A percentile compares a stretch with the other conserved stretches of the same genome.
These are phyloP conservation scores for Pseudocercospora fuligena DNA, from an alignment of 2,329 filamentous ascomycete species.

Conservation along the genomic window DNA sequence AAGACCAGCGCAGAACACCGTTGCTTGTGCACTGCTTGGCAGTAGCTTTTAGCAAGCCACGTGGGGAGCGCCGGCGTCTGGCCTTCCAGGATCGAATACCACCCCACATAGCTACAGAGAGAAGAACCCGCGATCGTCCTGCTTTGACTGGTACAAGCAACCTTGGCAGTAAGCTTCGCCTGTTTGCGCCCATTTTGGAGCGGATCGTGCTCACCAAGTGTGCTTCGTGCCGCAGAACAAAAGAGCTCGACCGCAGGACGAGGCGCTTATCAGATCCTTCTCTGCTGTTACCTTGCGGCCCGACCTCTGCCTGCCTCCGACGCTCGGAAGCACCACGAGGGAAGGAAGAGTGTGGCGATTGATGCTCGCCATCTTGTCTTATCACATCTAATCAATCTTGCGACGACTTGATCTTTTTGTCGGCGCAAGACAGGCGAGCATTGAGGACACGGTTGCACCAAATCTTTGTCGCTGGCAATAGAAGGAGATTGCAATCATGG, in stretches of 20 bases:
- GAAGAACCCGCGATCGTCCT: neutral
- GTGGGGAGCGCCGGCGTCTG: constrained; percentile 3
- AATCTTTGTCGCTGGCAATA: neutral
- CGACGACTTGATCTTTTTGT: constrained; percentile 3
- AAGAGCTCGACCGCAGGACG: constrained; percentile 1
- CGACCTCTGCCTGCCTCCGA: constrained; percentile 16
- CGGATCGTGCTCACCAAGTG: constrained; percentile 5
- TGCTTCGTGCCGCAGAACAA: constrained; percentile 6
- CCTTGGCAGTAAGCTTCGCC: constrained; percentile 3
- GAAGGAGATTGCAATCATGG: constrained; percentile 10
- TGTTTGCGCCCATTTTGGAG: constrained; percentile 5
- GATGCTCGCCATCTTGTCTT: constrained; percentile 10
- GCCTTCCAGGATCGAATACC: constrained; percentile 5
- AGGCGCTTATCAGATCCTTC: constrained; percentile 27
- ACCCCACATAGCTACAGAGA: neutral
- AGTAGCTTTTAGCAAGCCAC: neutral
- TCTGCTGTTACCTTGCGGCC: constrained; percentile 2
- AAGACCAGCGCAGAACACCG: neutral
- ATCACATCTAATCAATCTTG: constrained; percentile 28
- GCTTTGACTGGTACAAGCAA: constrained; percentile 1
- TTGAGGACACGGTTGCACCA: constrained; percentile 1
- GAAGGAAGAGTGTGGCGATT: constrained; percentile 9
- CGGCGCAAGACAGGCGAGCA: neutral
- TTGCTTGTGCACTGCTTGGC: neutral
- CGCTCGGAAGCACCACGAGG: constrained; percentile 12